A percentile compares a stretch with the other conserved stretches of the same genome.
Conservation (phyloP, 306 rosid species). For the Astragalus membranaceus region DNA sequence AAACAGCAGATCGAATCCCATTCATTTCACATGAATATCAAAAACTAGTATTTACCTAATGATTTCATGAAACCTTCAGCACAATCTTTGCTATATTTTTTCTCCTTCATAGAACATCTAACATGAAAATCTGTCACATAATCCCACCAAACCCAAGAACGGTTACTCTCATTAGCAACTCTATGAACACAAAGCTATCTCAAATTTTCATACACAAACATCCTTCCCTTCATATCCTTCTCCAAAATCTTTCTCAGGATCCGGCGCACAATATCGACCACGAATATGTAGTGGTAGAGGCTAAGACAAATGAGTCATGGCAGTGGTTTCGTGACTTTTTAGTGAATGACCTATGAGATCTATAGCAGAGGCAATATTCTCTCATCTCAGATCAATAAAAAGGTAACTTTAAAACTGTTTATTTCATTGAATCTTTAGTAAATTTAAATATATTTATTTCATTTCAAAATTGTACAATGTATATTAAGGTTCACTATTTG, state of each 20-base stretch:
- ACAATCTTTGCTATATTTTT: constrained; percentile 75
- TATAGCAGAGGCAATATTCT: no score
- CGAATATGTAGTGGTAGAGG: no score
- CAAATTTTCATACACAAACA: constrained; percentile 77
- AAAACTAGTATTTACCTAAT: constrained; percentile 41
- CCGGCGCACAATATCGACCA: constrained; percentile 91
- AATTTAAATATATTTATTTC: no score
- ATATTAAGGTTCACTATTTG: no score
- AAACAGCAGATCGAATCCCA: neutral
- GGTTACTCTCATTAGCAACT: constrained; percentile 63
- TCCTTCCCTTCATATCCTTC: constrained; percentile 89
- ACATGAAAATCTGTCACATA: constrained; percentile 90
- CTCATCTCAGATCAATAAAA: no score
- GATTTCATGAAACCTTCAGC: constrained; percentile 77
- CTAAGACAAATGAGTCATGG: no score
- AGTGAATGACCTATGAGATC: no score
- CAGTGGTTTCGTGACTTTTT: no score
- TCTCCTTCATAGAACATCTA: constrained; percentile 95
- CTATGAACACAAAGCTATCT: constrained; percentile 97
- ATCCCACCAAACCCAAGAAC: constrained; percentile 99
- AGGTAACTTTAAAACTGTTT: no score
- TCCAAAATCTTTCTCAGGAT: constrained; percentile 78
- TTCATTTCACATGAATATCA: neutral
- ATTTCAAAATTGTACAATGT: no score
- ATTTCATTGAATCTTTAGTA: no score